Evolutionary conservation across 164 flowering plant genomes (phyloP), one percentile per base, ranked within the genome.

Genomic region (Protea cynaroides): DNA sequence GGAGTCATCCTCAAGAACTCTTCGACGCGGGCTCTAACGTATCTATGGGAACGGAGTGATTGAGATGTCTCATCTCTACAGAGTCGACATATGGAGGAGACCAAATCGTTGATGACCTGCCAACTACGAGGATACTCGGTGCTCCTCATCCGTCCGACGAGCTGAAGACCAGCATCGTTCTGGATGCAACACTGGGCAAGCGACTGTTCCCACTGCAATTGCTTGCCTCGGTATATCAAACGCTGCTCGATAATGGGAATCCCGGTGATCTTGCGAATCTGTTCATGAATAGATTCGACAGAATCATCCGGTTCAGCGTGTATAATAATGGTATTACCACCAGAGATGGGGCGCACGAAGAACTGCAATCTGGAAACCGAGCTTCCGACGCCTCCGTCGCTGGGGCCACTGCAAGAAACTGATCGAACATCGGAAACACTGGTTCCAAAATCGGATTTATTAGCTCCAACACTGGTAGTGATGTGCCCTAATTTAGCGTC

Each of bases 121-220:
- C 96, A 92, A 1, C 86, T 79, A 34, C 62, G 65, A 0, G 95
- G 96, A 66, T 81, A 77, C 36, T 67, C 77, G 0, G 96, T 87
- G 74, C 93, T 85, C 61, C 92, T 72, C 89, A 92, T 81, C 36
- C 93, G 70, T 7, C 93, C 93, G 0, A 90, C 93, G 64, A 90
- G 65, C 2, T 88, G 86, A 15, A 92, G 81, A 0, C 76, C 72
- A 0, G 92, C 84, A 40, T 92, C 96, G 21, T 87, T 86, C 59
- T 82, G 68, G 4, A 92, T 70, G 7, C 57, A 49, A 25, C 82
- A 90, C 0, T 84, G 84, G 0, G 74, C 77, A 2, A 92, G 78
- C 1, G 86, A 59, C 19, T 81, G 80, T 43, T 84, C 88, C 74
- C 77, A 76, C 65, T 81, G 82, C 0, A 90, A 79, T 78, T 92